Conservation (phyloP, 1,284 basidiomycete species). For the Papiliotrema fonsecae region DNA sequence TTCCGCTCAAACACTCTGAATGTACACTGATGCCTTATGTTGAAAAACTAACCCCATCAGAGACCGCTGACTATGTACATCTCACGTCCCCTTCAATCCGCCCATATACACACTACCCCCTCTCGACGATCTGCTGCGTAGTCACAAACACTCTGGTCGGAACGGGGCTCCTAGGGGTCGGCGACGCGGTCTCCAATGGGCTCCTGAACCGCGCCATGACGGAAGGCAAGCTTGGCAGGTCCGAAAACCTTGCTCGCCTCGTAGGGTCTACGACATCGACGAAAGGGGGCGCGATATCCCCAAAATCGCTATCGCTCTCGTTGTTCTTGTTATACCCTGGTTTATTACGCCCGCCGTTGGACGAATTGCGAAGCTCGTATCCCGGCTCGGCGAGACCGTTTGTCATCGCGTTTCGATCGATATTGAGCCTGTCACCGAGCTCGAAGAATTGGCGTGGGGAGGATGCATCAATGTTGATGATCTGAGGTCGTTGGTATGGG, state of each 20-base stretch:
- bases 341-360: background rate
- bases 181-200: slow-evolving; percentile 16
- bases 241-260: slow-evolving; percentile 15
- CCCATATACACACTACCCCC: slow-evolving; percentile 1
- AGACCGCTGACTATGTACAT: too few species aligned
- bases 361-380: slow-evolving; percentile 7
- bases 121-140: slow-evolving; percentile 10
- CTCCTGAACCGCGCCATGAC: slow-evolving; percentile 21
- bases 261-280: slow-evolving; percentile 11
- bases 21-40: too few species aligned
- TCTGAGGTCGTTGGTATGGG: slow-evolving; percentile 10
- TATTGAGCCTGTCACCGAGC: slow-evolving; percentile 27
- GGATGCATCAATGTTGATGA: background rate
- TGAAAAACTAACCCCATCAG: too few species aligned
- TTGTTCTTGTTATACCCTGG: background rate
- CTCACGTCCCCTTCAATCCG: too few species aligned
- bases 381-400: background rate
- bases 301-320: background rate
- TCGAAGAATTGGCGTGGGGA: slow-evolving; percentile 7
- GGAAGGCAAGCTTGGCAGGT: slow-evolving; percentile 17
- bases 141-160: slow-evolving; percentile 21
- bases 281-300: slow-evolving; percentile 10
- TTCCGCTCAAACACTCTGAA: too few species aligned
- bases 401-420: slow-evolving; percentile 19
- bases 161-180: slow-evolving; percentile 3